phyloP scores from a whole-genome alignment of 2,329 filamentous ascomycete genomes.

The Fusarium haematococcum region DNA sequence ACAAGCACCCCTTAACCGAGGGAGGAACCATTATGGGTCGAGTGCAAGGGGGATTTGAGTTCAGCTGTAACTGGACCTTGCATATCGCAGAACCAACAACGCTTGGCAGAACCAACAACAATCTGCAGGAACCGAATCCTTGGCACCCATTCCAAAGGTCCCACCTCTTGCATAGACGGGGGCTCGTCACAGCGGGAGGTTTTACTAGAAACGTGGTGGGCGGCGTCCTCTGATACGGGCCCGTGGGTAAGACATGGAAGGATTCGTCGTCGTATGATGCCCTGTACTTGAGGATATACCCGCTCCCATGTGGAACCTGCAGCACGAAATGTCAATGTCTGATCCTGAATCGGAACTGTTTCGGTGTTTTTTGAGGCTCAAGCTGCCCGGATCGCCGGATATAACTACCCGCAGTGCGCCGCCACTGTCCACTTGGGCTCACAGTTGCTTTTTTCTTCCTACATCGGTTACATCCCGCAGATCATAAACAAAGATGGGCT shows the following conservation, averaged over 20 bases:
- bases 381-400: background rate
- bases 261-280: background rate
- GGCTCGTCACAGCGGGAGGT: background rate
- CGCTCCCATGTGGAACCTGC: background rate
- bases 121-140: background rate
- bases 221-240: background rate
- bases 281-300: background rate
- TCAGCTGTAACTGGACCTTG: background rate
- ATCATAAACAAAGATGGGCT: background rate
- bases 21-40: background rate
- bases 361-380: background rate
- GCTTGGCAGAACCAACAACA: background rate
- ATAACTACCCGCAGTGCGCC: background rate
- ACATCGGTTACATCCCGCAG: background rate
- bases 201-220: background rate
- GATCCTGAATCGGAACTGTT: background rate
- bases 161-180: background rate
- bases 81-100: background rate
- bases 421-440: background rate
- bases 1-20: background rate
- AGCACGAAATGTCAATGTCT: background rate
- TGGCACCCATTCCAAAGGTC: background rate
- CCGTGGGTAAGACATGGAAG: background rate
- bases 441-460: background rate
- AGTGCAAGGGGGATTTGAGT: background rate